Conservation (phyloP, 306 rosid species). For the Coriaria nepalensis region DNA sequence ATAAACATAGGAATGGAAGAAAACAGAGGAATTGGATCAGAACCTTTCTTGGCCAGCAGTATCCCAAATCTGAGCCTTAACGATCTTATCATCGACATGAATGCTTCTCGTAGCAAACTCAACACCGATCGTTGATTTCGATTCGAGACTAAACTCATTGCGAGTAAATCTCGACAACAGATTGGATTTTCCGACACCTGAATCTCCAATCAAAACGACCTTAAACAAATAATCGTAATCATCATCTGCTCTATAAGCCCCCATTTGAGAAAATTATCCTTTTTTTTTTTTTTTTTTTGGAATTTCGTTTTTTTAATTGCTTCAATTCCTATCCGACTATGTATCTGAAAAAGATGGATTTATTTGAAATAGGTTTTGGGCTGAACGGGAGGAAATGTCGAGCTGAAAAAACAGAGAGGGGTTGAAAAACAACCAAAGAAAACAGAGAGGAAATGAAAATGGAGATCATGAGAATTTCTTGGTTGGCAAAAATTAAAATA, state of each 20-base stretch:
- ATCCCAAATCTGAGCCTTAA: constrained; percentile 95
- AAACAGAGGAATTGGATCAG: constrained; percentile 8
- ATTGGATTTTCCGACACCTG: constrained; percentile 83
- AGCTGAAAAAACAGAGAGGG: too few species aligned
- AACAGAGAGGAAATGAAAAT: too few species aligned
- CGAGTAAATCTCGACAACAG: constrained; percentile 65
- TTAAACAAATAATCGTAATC: constrained; percentile 76
- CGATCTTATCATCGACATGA: constrained; percentile 62
- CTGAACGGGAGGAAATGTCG: too few species aligned
- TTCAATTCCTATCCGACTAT: too few species aligned
- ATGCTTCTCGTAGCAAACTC: constrained; percentile 88
- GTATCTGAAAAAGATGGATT: too few species aligned
- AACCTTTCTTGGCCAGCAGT: constrained; percentile 93
- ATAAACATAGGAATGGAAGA: neutral
- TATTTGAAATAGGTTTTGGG: too few species aligned
- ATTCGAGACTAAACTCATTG: constrained; percentile 68
- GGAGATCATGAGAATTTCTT: too few species aligned
- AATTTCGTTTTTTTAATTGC: too few species aligned
- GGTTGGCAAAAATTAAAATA: too few species aligned
- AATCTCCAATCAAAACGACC: constrained; percentile 78
- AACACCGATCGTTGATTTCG: constrained; percentile 82
- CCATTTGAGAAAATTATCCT: too few species aligned
- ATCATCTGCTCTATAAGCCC: constrained; percentile 67
- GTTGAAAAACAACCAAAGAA: too few species aligned
- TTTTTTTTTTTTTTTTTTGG: too few species aligned